phyloP scores from a whole-genome alignment of 2,329 filamentous ascomycete species.

The Colletotrichum salicis region DNA sequence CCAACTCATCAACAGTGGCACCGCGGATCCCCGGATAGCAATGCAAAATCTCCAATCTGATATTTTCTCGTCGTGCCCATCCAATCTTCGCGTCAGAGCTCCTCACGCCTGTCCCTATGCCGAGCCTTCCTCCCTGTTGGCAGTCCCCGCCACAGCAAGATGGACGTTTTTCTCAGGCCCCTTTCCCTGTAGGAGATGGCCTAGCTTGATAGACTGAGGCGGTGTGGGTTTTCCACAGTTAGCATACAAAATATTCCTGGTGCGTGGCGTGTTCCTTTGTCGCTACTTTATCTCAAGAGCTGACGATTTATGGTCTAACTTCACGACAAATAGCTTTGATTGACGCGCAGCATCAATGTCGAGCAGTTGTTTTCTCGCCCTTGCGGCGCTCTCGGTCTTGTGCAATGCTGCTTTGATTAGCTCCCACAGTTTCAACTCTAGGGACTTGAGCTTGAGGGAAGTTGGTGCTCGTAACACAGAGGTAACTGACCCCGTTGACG shows the following conservation, averaged over 20 bases:
- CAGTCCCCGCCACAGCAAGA: not conserved
- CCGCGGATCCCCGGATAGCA: not conserved
- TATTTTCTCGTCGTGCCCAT: not conserved
- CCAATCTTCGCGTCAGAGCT: not conserved
- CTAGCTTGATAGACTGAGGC: not conserved
- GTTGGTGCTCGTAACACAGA: conserved; percentile 52
- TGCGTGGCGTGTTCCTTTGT: not conserved
- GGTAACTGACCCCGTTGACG: conserved; percentile 36
- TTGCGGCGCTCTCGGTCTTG: not conserved
- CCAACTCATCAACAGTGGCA: conserved; percentile 1
- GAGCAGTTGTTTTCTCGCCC: not conserved
- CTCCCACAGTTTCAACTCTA: conserved; percentile 40
- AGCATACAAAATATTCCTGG: not conserved
- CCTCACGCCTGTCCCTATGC: not conserved
- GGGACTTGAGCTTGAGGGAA: conserved; percentile 44
- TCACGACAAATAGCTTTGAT: not conserved
- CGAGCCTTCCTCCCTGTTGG: not conserved
- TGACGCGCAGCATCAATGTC: not conserved
- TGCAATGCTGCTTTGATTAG: not conserved
- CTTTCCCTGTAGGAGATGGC: not conserved
- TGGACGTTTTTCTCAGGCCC: not conserved
- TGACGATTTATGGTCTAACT: not conserved
- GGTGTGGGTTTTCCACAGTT: not conserved
- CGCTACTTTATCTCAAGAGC: too few species aligned
- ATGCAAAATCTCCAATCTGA: not conserved